These are phyloP conservation scores for Periconia sp. DNA, from an alignment of 2,329 filamentous ascomycete genomes.

Conservation along the genomic window DNA sequence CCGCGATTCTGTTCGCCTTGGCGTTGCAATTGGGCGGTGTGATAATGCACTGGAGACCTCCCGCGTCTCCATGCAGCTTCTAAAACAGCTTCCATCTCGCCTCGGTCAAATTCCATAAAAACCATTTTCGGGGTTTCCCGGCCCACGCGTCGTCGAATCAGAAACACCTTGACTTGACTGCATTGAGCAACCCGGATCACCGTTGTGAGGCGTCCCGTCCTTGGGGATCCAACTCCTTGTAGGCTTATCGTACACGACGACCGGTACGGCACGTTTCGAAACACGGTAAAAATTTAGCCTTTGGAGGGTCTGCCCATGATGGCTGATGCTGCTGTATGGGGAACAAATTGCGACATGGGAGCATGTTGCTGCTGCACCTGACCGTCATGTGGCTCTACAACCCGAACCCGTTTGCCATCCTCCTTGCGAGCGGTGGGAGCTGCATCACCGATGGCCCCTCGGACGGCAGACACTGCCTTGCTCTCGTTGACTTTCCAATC, in stretches of 20 bases:
- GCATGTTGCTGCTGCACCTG: conserved; percentile 3
- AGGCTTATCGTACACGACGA: background rate
- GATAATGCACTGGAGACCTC: conserved; percentile 25
- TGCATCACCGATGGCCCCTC: conserved; percentile 31
- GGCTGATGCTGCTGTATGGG: conserved; percentile 9
- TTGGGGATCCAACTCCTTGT: background rate
- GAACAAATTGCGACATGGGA: conserved; percentile 8
- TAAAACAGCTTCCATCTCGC: conserved; percentile 7
- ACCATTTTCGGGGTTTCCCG: background rate
- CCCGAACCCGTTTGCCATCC: conserved; percentile 32
- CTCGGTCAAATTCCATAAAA: conserved; percentile 4
- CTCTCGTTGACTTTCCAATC: conserved; percentile 48
- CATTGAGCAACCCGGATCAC: too few relatives aligned
- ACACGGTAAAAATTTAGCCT: conserved; percentile 1
- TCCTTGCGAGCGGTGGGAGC: conserved; percentile 18
- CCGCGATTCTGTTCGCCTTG: conserved; percentile 8
- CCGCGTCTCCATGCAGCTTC: conserved; percentile 1
- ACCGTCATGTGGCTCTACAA: conserved; percentile 24
- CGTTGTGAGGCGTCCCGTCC: background rate
- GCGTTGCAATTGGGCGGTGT: conserved; percentile 25
- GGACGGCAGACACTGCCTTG: conserved; percentile 45
- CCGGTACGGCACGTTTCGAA: background rate
- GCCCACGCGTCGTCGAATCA: background rate
- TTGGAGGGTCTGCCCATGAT: conserved; percentile 8
- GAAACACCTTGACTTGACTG: background rate